These are phyloP conservation scores for Incumbomyces lentus DNA, from an alignment of 2,329 filamentous ascomycete species.

Conservation along the genomic window DNA sequence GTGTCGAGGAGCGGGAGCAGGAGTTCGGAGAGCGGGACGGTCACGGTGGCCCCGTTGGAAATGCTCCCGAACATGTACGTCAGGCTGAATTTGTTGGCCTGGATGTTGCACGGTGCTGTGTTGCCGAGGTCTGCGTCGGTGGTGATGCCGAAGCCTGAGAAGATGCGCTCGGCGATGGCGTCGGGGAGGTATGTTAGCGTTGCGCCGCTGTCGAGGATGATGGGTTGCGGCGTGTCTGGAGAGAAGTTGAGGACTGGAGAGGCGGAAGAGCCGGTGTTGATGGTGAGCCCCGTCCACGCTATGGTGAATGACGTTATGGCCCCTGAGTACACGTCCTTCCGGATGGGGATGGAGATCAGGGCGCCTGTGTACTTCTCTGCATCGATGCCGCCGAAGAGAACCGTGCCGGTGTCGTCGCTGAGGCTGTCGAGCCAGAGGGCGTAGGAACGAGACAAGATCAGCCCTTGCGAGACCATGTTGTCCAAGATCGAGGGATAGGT, in stretches of 20 bases:
- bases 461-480: conserved; percentile 49
- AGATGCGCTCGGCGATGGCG: conserved; percentile 45
- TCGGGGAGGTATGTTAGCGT: conserved; percentile 60
- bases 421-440: conserved; percentile 35
- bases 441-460: conserved; percentile 38
- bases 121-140: conserved; percentile 30
- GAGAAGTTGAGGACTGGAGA: conserved; percentile 33
- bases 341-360: conserved; percentile 51
- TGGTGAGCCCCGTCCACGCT: conserved; percentile 32
- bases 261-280: conserved; percentile 11
- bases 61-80: conserved; percentile 44
- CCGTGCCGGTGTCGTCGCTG: conserved; percentile 54
- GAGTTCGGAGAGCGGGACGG: conserved; percentile 40
- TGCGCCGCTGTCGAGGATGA: conserved; percentile 66
- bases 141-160: conserved; percentile 45
- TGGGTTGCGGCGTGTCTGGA: conserved; percentile 34
- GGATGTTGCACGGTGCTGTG: conserved; percentile 33
- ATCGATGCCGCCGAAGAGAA: conserved; percentile 74
- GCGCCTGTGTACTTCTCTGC: conserved; percentile 60
- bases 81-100: conserved; percentile 28
- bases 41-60: conserved; percentile 23
- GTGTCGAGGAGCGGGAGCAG: conserved; percentile 47
- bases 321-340: conserved; percentile 41
- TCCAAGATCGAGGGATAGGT: conserved; percentile 53
- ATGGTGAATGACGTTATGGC: conserved; percentile 37